Evolutionary conservation across 2,329 filamentous ascomycete genomes (phyloP), one percentile per base, ranked within the genome.

Genomic region (Cyphellophora attinorum): DNA sequence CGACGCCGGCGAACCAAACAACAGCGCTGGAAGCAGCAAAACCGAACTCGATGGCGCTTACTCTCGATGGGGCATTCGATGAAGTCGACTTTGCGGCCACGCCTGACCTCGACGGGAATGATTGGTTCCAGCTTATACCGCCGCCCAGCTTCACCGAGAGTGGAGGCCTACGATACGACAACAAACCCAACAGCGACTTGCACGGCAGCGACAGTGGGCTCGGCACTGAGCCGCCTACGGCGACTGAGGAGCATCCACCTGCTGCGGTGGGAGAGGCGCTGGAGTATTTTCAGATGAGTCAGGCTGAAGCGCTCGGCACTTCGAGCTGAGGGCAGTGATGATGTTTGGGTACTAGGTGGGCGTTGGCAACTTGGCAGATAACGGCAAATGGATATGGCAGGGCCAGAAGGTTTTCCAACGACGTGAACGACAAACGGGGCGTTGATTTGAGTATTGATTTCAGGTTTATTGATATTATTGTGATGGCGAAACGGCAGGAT

Each of bases 191-290:
- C 14, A 14, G 21, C 12, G 27, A 44, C 16, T 14, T 44, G 3
- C 44, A 44, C 27, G 44, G 39, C 17, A 56, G 49, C 36, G 53
- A 56, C 33, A 54, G 51, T 29, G 53, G 53, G 10, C 37, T 56
- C 14, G 53, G 53, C 13, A 44, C 47, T 3, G 53, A 56, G 33
- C 38, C 49, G 12, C 44, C 41, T 23, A 52, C 45, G 6, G 45
- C 38, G 18, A 35, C 40, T 6, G 43, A 45, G 16, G 31, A 34
- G 29, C 13, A 16, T 8, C 21, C 21, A 10, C 27, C 15, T 12
- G n/a, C 6, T 11, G 23, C 32, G 8, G 23, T 31, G 4, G 41
- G 41, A 11, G 41, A 41, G 23, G 43, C 41, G 13, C 29, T 33
- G 36, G 42, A 45, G 17, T 47, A 45, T 19, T 47, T 47, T 29